Percentiles rank a stretch among this genome's conserved stretches.
These are phyloP conservation scores for Rosa hybrid DNA, from an alignment of 331 rosid genomes.

Conservation along the genomic window DNA sequence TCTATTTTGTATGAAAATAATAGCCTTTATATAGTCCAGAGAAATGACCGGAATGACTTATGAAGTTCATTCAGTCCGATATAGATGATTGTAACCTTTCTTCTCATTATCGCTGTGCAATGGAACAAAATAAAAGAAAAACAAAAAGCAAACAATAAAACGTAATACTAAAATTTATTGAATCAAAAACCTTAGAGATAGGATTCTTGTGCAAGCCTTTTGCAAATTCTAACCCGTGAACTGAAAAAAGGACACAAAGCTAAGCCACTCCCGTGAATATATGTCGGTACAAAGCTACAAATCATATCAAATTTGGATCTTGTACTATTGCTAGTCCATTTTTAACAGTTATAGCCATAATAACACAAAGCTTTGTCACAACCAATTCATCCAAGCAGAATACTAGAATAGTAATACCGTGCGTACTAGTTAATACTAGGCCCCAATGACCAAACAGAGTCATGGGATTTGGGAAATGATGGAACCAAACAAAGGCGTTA, in stretches of 20 bases:
- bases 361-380: neutral
- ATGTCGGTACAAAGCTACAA: conserved; percentile 15
- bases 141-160: neutral
- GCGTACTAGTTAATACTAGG: neutral
- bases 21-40: too few relatives aligned
- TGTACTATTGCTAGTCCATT: neutral
- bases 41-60: too few relatives aligned
- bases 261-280: conserved; percentile 8
- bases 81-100: too few relatives aligned
- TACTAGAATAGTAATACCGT: neutral
- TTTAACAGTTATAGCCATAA: neutral
- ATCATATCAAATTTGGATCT: conserved; percentile 6
- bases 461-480: neutral
- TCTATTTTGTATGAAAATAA: too few relatives aligned
- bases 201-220: conserved; percentile 13
- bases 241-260: neutral
- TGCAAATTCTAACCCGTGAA: conserved; percentile 19
- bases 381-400: neutral
- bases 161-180: neutral
- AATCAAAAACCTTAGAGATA: neutral
- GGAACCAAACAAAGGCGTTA: neutral
- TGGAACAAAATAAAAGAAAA: too few relatives aligned
- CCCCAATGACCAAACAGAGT: neutral
- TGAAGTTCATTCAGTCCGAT: too few relatives aligned
- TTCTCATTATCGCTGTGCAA: too few relatives aligned